Conservation (phyloP, 495 filamentous ascomycete genomes). For the Lasiosphaeria hispida region DNA sequence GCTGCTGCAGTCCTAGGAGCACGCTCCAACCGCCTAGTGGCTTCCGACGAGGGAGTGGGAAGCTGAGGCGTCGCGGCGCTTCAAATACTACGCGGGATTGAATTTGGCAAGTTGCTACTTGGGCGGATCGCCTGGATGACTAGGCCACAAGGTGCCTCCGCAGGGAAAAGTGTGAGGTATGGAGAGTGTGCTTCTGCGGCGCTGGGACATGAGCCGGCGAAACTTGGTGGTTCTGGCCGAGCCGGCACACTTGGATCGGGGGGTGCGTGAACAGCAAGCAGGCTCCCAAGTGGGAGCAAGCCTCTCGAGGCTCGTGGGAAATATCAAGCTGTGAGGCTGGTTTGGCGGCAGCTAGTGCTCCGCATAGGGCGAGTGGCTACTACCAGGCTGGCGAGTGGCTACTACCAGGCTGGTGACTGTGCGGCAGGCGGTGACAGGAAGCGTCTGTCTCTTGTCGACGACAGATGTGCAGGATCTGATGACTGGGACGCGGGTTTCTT, state of each 20-base stretch:
- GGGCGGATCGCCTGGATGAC: no score
- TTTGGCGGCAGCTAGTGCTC: conserved; percentile 10
- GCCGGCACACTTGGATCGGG: not conserved
- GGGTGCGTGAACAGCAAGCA: conserved; percentile 2
- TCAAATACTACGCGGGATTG: conserved; percentile 3
- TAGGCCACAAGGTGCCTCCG: conserved; percentile 2
- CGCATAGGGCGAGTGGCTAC: conserved; percentile 4
- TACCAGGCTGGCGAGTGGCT: conserved; percentile 13
- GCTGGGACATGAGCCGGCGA: not conserved
- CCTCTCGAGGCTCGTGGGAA: not conserved
- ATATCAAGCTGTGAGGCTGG: conserved; percentile 7
- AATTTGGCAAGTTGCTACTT: not conserved
- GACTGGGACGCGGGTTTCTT: conserved; percentile 19
- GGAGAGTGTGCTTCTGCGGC: not conserved
- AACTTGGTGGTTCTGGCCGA: not conserved
- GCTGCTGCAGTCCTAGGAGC: not conserved
- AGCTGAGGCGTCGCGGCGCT: conserved; percentile 8
- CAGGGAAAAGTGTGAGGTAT: not conserved
- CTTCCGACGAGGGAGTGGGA: not conserved
- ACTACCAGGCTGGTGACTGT: conserved; percentile 17
- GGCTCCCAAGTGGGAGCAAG: conserved; percentile 15
- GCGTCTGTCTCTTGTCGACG: conserved; percentile 12
- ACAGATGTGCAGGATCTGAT: conserved; percentile 13
- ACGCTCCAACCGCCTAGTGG: not conserved
- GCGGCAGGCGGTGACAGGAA: conserved; percentile 22